Percentiles rank a stretch among this genome's conserved stretches.
These are phyloP conservation scores for Neofusicoccum laricinum DNA, from an alignment of 2,329 filamentous ascomycete genomes.

Conservation along the genomic window DNA sequence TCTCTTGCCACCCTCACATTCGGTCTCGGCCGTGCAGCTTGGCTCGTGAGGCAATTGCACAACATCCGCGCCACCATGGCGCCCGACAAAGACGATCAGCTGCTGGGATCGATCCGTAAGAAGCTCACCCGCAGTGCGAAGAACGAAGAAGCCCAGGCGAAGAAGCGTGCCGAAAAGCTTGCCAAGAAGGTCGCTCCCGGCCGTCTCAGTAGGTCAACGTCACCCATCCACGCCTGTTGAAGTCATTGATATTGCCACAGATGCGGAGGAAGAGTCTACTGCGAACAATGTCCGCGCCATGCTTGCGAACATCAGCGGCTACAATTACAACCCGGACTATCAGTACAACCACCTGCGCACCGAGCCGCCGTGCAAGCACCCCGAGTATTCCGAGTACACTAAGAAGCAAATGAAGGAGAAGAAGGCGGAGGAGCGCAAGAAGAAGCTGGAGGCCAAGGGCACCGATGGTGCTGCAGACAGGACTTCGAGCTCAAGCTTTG, in stretches of 20 bases:
- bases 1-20: background rate
- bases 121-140: background rate
- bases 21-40: background rate
- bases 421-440: background rate
- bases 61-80: background rate
- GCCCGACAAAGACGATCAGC: background rate
- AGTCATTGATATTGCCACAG: background rate
- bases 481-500: too few relatives aligned
- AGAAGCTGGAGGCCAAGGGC: background rate
- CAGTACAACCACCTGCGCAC: background rate
- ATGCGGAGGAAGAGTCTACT: background rate
- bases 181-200: background rate
- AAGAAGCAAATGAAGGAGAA: background rate
- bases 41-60: too few relatives aligned
- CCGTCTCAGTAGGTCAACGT: background rate
- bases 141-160: background rate
- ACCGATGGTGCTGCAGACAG: background rate
- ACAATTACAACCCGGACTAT: conserved; percentile 3
- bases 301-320: conserved; percentile 7
- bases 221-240: background rate
- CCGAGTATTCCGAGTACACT: background rate
- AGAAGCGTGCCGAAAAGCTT: background rate
- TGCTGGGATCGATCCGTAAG: background rate
- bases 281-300: background rate
- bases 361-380: background rate